Evolutionary conservation across 1,139 yeast genomes (phyloP).

Genomic region (Suhomyces ambrosiae): DNA sequence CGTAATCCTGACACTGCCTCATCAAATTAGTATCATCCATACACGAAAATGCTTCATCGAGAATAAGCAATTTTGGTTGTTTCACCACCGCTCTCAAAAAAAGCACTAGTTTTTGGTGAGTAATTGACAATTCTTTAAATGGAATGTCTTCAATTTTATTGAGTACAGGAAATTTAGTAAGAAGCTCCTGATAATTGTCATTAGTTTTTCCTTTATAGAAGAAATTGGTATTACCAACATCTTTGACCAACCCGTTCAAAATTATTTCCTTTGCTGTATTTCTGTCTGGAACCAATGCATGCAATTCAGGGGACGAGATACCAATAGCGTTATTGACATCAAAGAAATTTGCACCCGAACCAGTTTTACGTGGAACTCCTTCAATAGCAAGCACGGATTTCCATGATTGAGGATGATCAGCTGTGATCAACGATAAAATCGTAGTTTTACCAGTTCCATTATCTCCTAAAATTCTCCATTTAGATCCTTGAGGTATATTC

Average conservation of each 20-base stretch:
- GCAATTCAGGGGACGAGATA: conserved; percentile 88
- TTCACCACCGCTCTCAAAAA: conserved; percentile 77
- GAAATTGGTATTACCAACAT: conserved; percentile 61
- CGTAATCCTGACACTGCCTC: conserved; percentile 63
- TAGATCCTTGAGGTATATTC: conserved; percentile 69
- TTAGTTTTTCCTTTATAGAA: conserved; percentile 21
- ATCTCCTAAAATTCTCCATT: conserved; percentile 87
- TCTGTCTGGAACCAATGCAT: conserved; percentile 70
- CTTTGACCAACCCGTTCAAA: conserved; percentile 64
- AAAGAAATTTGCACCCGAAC: conserved; percentile 69
- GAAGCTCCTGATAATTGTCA: conserved; percentile 20
- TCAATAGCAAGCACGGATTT: conserved; percentile 63
- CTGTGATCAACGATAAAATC: conserved; percentile 75
- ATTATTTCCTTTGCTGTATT: conserved; percentile 60
- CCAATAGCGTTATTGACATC: conserved; percentile 82
- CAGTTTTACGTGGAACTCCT: conserved; percentile 71
- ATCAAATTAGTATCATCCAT: conserved; percentile 70
- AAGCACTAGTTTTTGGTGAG: conserved; percentile 77
- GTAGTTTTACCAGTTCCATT: conserved; percentile 97
- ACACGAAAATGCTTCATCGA: conserved; percentile 93
- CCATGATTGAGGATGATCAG: conserved; percentile 98
- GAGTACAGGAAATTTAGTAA: conserved; percentile 32
- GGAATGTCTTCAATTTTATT: conserved; percentile 31
- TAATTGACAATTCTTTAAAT: conserved; percentile 60
- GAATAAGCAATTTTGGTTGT: conserved; percentile 71